Evolutionary conservation across 352 stramenopile genomes (phyloP).

Genomic region (Pythium volutum): DNA sequence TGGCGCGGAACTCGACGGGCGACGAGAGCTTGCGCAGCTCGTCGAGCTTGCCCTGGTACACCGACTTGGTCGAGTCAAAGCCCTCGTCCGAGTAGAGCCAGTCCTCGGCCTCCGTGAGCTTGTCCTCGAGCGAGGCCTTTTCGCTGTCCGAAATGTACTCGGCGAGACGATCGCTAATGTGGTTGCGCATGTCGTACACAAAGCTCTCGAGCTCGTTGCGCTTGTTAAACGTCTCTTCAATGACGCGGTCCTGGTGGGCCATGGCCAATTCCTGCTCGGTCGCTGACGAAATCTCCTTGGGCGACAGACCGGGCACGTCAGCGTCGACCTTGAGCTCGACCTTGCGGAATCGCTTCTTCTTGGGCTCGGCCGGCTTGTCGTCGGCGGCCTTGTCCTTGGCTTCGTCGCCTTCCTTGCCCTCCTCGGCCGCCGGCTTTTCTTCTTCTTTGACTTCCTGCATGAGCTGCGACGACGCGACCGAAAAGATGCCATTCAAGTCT

Average conservation of each 20-base stretch:
- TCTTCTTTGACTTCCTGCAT: slow-evolving; percentile 95
- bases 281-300: slow-evolving; percentile 51
- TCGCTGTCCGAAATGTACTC: slow-evolving; percentile 90
- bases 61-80: slow-evolving; percentile 97
- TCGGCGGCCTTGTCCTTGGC: slow-evolving; percentile 65
- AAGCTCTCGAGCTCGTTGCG: slow-evolving; percentile 99
- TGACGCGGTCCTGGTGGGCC: slow-evolving; percentile 94
- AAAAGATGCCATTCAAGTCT: slow-evolving; percentile 96
- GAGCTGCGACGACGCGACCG: slow-evolving; percentile 94
- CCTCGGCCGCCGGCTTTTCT: too few relatives aligned
- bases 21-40: slow-evolving; percentile 92
- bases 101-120: slow-evolving; percentile 93
- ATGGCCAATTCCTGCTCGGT: slow-evolving; percentile 94
- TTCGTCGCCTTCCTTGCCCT: slow-evolving; percentile 16
- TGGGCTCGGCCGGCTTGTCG: slow-evolving; percentile 73
- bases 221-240: slow-evolving; percentile 97
- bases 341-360: slow-evolving; percentile 96
- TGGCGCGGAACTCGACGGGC: slow-evolving; percentile 92
- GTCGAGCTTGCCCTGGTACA: slow-evolving; percentile 95
- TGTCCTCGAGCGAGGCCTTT: slow-evolving; percentile 80
- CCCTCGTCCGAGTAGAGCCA: slow-evolving; percentile 99
- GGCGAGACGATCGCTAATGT: slow-evolving; percentile 82
- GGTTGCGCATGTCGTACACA: slow-evolving; percentile 99
- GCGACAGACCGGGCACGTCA: slow-evolving; percentile 55
- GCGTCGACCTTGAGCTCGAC: slow-evolving; percentile 76